Base-by-base conservation (phyloP, 441 rosid genomes). In the Capsella rubella region DNA sequence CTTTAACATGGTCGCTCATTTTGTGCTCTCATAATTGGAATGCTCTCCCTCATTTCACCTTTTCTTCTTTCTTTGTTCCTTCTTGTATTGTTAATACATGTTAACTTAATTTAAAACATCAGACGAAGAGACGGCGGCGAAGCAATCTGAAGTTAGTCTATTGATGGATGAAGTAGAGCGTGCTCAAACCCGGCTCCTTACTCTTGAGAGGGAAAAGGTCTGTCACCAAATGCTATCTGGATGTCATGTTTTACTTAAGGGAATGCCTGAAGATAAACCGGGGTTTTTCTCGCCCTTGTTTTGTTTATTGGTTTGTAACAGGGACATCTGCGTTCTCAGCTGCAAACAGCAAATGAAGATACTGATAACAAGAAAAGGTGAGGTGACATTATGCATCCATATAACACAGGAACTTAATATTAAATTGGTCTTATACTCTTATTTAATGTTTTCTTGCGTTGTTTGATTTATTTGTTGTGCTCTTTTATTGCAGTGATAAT, bases 91-190 rank as follows among this genome's bases (percentile, higher is more conserved):
- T 60, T 77, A 52, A 72, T 53, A 63, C 16, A 66, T 47, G 9
- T 77, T 34, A 58, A 50, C 5, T 56, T 59, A 57, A 59, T 72
- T 64, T 54, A 71, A 57, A 77, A 74, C 57, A 76, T 71, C 87
- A 96, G 99, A 93, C 54, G 99, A 93, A 88, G 99, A 96, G 63
- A 81, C 82, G 35, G 99, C 97, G 27, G 86, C 95, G 55, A 96
- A 96, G 84, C 98, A 93, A 58, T 92, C 99, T 67, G 99, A 93
- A 85, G 84, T 96, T 85, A 86, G 77, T 81, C 88, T 93, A 75
- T 83, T 93, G 79, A 92, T 96, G 97, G 98, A 96, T 88, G 99
- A 96, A 89, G 97, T 96, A 61, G 99, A 96, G 82, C 87, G 97
- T 79, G 99, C 98, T 79, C 99, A 96, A 83, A 89, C 95, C 28